phyloP scores from a whole-genome alignment of 352 stramenopile species.

The Globisporangium spiculum region DNA sequence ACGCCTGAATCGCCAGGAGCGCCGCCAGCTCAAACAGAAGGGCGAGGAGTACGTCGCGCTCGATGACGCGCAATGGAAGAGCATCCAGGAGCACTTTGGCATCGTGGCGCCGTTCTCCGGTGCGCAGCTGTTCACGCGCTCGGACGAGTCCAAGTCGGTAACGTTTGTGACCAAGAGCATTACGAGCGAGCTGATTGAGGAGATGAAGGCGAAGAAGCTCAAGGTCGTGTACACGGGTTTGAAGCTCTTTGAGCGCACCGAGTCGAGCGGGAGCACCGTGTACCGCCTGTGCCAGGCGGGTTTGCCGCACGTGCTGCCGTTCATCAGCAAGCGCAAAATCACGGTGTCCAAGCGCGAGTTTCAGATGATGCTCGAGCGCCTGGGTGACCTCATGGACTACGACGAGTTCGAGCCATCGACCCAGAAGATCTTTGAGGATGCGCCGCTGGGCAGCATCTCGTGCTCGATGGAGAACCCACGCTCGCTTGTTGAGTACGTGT shows the following conservation, averaged over 20 bases:
- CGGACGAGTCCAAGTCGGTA: constrained; percentile 81
- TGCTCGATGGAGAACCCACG: constrained; percentile 66
- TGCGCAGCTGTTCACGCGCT: constrained; percentile 84
- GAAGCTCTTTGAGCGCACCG: constrained; percentile 92
- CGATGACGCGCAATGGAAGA: constrained; percentile 44
- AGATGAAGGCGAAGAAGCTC: constrained; percentile 86
- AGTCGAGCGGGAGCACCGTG: constrained; percentile 58
- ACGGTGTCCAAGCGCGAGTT: constrained; percentile 67
- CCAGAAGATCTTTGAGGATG: constrained; percentile 42
- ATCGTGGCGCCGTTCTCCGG: constrained; percentile 64
- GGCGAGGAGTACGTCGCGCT: constrained; percentile 81
- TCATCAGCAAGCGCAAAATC: constrained; percentile 68
- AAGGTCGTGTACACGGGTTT: constrained; percentile 91
- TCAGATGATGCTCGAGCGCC: constrained; percentile 82
- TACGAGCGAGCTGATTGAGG: constrained; percentile 68
- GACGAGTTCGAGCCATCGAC: constrained; percentile 71
- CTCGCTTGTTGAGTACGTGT: constrained; percentile 67
- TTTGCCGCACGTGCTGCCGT: constrained; percentile 79
- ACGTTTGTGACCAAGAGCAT: constrained; percentile 87
- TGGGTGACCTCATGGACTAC: constrained; percentile 81
- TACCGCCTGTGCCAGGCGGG: constrained; percentile 91
- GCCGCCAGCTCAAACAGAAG: constrained; percentile 40
- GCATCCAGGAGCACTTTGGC: constrained; percentile 78
- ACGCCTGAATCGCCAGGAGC: constrained; percentile 36
- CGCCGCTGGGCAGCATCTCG: constrained; percentile 75